Percentiles rank a stretch among this genome's conserved stretches.
These are phyloP conservation scores for Talaromyces sp. DNA, from an alignment of 2,329 filamentous ascomycete species.

Conservation along the genomic window DNA sequence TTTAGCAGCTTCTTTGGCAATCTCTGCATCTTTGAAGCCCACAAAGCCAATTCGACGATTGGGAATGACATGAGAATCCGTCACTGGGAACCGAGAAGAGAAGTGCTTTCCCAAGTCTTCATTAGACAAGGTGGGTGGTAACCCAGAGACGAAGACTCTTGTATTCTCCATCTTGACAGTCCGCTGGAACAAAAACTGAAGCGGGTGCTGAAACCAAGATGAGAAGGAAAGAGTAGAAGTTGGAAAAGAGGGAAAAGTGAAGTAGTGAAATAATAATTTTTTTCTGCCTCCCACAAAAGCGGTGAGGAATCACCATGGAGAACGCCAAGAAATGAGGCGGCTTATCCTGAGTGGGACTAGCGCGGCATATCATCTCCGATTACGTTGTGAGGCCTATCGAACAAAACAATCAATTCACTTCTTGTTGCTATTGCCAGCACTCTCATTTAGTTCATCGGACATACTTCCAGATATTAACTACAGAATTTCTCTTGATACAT, in stretches of 20 bases:
- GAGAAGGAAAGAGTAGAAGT: constrained; percentile 21
- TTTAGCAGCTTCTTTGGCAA: constrained; percentile 78
- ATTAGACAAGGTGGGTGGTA: constrained; percentile 82
- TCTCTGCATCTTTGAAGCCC: constrained; percentile 79
- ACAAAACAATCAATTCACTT: constrained; percentile 4
- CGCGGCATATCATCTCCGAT: not conserved
- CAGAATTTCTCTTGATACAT: constrained; percentile 15
- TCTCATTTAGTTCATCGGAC: not conserved
- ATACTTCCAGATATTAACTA: not conserved
- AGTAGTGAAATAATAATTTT: constrained; percentile 20
- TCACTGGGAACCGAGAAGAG: constrained; percentile 70
- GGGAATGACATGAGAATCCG: constrained; percentile 87
- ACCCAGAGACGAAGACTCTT: constrained; percentile 67
- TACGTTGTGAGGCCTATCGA: not conserved
- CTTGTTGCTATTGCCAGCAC: not conserved
- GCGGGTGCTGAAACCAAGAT: not conserved
- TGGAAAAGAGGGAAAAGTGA: constrained; percentile 18
- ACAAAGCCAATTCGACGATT: constrained; percentile 92
- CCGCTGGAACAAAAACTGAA: constrained; percentile 14
- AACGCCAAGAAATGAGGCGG: not conserved
- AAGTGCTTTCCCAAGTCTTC: constrained; percentile 89
- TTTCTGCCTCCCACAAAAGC: constrained; percentile 29
- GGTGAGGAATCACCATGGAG: constrained; percentile 26
- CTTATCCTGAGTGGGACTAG: not conserved
- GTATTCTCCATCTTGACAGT: constrained; percentile 65